Conservation (phyloP, 805 yeast species). For the Barnettozyma wickerhamii region DNA sequence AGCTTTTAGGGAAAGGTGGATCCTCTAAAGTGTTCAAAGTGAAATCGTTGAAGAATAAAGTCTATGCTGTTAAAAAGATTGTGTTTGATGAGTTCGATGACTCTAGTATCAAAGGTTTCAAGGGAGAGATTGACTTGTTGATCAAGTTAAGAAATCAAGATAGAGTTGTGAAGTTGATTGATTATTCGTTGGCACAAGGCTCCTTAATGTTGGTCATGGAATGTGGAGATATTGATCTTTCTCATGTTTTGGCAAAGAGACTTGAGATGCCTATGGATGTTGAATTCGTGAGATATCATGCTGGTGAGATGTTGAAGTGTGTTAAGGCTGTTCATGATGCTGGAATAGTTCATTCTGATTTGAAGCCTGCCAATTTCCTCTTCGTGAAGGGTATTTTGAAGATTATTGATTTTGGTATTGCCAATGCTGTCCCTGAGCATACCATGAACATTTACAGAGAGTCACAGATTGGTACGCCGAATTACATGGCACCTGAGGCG, state of each 20-base stretch:
- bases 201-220: conserved; percentile 81
- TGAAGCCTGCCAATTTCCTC: conserved; percentile 68
- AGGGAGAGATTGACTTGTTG: conserved; percentile 83
- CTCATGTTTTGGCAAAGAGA: conserved; percentile 67
- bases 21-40: conserved; percentile 88
- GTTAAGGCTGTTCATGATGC: conserved; percentile 83
- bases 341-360: conserved; percentile 81
- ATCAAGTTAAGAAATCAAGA: conserved; percentile 52
- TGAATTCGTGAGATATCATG: conserved; percentile 74
- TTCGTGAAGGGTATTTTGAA: conserved; percentile 81
- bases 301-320: conserved; percentile 75
- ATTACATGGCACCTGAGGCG: conserved; percentile 98
- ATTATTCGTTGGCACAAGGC: conserved; percentile 63
- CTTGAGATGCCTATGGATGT: conserved; percentile 51
- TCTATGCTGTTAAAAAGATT: conserved; percentile 80
- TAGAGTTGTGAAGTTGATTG: conserved; percentile 76
- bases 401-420: conserved; percentile 91
- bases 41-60: conserved; percentile 48
- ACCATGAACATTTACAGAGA: conserved; percentile 88
- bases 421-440: conserved; percentile 91
- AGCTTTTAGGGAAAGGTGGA: conserved; percentile 86
- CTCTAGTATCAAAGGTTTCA: conserved; percentile 68
- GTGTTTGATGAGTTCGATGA: conserved; percentile 78
- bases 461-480: conserved; percentile 91
- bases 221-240: conserved; percentile 88